phyloP scores from a whole-genome alignment of 371 early-diverging fungal genomes.

The Encephalitozoon romaleae region DNA sequence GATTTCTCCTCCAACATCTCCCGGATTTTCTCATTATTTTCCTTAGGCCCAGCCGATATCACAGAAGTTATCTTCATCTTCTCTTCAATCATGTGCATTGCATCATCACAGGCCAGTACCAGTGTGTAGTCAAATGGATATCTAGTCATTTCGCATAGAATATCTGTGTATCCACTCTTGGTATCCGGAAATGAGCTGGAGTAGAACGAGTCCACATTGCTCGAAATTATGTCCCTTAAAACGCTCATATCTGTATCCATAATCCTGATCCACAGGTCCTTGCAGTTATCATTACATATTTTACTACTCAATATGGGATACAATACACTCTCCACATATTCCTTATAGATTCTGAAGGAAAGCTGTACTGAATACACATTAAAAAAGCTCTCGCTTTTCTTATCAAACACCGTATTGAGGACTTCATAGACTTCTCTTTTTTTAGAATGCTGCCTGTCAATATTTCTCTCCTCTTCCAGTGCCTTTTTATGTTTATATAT shows the following conservation, averaged over 20 bases:
- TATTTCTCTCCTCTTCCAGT: slow-evolving; percentile 4
- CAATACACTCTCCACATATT: slow-evolving; percentile 1
- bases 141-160: slow-evolving; percentile 9
- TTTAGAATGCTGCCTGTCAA: neutral
- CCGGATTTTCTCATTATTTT: slow-evolving; percentile 22
- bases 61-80: neutral
- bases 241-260: neutral
- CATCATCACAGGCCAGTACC: slow-evolving; percentile 3
- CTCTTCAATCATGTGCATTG: neutral
- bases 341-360: slow-evolving; percentile 23
- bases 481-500: slow-evolving; percentile 1
- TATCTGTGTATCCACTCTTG: neutral
- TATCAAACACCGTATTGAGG: slow-evolving; percentile 6
- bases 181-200: neutral
- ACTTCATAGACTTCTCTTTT: neutral
- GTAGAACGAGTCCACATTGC: neutral
- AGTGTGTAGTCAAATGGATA: slow-evolving; percentile 24
- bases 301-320: neutral
- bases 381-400: neutral
- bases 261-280: neutral
- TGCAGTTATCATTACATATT: neutral
- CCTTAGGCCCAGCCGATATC: slow-evolving; percentile 30
- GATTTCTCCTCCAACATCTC: neutral
- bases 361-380: neutral
- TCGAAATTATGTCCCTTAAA: neutral